Conservation (phyloP, 2,329 filamentous ascomycete genomes). For the Clonostachys rhizophaga region DNA sequence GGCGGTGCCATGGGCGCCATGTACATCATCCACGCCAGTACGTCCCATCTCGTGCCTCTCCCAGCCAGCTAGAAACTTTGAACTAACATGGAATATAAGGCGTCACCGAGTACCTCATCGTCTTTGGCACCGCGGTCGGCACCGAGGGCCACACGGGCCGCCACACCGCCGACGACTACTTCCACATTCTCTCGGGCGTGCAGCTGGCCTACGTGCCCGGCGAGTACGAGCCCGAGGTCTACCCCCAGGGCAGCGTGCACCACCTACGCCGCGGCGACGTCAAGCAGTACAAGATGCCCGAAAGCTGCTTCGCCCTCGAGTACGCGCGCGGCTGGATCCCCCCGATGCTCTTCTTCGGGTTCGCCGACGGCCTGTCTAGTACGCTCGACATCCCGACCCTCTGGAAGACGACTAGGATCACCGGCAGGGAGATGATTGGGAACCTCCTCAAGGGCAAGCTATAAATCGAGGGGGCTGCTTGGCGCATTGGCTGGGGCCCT, state of each 20-base stretch:
- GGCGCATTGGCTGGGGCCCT: background rate
- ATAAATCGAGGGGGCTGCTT: conserved; percentile 24
- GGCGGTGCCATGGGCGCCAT: conserved; percentile 89
- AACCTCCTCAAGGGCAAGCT: conserved; percentile 72
- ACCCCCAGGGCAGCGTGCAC: conserved; percentile 65
- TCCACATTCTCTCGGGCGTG: conserved; percentile 79
- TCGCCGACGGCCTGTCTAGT: conserved; percentile 73
- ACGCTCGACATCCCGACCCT: conserved; percentile 83
- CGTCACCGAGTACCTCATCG: conserved; percentile 85
- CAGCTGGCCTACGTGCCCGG: conserved; percentile 72
- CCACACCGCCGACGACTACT: conserved; percentile 92
- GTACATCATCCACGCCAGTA: conserved; percentile 81
- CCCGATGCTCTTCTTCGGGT: conserved; percentile 87
- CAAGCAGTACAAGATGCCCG: conserved; percentile 82
- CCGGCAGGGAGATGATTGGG: conserved; percentile 68
- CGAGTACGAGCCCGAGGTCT: conserved; percentile 63
- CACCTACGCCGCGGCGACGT: conserved; percentile 66
- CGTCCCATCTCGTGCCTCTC: background rate
- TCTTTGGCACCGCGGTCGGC: conserved; percentile 79
- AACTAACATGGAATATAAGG: conserved; percentile 25
- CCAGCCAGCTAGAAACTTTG: background rate
- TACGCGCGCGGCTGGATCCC: conserved; percentile 88
- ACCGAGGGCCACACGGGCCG: conserved; percentile 86
- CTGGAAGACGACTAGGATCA: conserved; percentile 73
- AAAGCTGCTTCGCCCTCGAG: conserved; percentile 74